These are phyloP conservation scores for Suhomyces ambrosiae DNA, from an alignment of 1,139 yeast genomes.

Conservation along the genomic window DNA sequence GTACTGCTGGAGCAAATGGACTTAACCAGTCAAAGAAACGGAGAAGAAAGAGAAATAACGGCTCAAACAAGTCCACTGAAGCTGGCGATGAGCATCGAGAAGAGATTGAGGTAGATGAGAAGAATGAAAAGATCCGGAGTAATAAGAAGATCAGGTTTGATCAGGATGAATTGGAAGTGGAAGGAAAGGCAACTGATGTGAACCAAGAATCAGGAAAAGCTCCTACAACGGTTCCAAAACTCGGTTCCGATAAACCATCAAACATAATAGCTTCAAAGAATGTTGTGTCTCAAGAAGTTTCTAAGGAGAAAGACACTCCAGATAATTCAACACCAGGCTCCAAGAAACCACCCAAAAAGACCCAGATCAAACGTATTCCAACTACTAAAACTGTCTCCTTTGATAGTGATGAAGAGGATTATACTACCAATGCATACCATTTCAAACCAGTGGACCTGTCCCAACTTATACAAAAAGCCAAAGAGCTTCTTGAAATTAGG, in stretches of 20 bases:
- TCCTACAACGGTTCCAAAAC: too few species aligned
- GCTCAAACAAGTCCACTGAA: not conserved
- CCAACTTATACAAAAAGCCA: slow-evolving; percentile 45
- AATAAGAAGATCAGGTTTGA: slow-evolving; percentile 37
- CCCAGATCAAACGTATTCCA: not conserved
- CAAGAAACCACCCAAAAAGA: not conserved
- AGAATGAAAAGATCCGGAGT: slow-evolving; percentile 13
- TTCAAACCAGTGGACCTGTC: slow-evolving; percentile 12
- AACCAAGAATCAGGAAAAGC: slow-evolving; percentile 4
- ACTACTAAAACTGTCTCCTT: slow-evolving; percentile 9
- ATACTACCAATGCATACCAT: slow-evolving; percentile 16
- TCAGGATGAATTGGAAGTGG: slow-evolving; percentile 18
- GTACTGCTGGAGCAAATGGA: not conserved
- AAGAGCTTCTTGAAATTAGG: slow-evolving; percentile 51
- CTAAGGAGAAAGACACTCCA: too few species aligned
- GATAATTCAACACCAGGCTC: too few species aligned
- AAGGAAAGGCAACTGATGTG: not conserved
- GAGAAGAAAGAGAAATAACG: slow-evolving; percentile 21
- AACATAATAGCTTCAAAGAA: too few species aligned
- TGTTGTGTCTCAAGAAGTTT: too few species aligned
- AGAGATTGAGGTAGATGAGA: too few species aligned
- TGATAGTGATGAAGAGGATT: slow-evolving; percentile 33
- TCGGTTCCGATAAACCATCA: too few species aligned
- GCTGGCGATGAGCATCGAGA: slow-evolving; percentile 9
- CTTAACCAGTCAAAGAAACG: slow-evolving; percentile 17